A percentile compares a stretch with the other conserved stretches of the same genome.
These are phyloP conservation scores for Debaryomyces nepalensis DNA, from an alignment of 1,139 yeast genomes.

Conservation along the genomic window DNA sequence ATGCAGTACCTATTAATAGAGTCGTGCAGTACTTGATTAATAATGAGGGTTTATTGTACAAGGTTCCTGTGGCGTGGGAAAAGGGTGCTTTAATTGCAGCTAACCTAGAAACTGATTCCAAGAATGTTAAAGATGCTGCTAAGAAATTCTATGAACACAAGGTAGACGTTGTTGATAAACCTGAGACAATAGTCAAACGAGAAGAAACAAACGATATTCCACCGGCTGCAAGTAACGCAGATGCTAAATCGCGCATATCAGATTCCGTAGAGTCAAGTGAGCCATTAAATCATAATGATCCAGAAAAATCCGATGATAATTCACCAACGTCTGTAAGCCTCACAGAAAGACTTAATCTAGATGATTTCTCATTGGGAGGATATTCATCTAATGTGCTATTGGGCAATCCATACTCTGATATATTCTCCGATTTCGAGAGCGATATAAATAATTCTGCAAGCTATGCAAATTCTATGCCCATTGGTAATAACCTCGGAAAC, in stretches of 20 bases:
- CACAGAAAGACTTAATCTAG: constrained; percentile 17
- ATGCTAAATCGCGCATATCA: constrained; percentile 4
- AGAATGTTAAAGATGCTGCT: constrained; percentile 30
- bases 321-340: constrained; percentile 12
- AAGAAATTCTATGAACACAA: constrained; percentile 39
- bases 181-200: constrained; percentile 1
- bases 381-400: constrained; percentile 22
- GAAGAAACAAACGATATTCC: neutral
- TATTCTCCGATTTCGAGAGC: constrained; percentile 29
- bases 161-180: constrained; percentile 13
- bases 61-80: constrained; percentile 52
- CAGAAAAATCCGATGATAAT: constrained; percentile 5
- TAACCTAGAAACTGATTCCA: constrained; percentile 24
- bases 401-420: constrained; percentile 8
- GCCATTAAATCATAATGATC: neutral
- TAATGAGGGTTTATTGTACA: constrained; percentile 40
- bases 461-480: neutral
- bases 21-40: constrained; percentile 50
- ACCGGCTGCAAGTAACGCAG: neutral
- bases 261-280: constrained; percentile 3
- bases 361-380: constrained; percentile 28
- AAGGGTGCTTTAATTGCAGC: constrained; percentile 49
- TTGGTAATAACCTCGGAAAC: constrained; percentile 4
- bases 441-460: constrained; percentile 20
- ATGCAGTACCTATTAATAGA: constrained; percentile 51